Conservation (phyloP, 176 grass and related monocot species). For the Stipa capillata region DNA sequence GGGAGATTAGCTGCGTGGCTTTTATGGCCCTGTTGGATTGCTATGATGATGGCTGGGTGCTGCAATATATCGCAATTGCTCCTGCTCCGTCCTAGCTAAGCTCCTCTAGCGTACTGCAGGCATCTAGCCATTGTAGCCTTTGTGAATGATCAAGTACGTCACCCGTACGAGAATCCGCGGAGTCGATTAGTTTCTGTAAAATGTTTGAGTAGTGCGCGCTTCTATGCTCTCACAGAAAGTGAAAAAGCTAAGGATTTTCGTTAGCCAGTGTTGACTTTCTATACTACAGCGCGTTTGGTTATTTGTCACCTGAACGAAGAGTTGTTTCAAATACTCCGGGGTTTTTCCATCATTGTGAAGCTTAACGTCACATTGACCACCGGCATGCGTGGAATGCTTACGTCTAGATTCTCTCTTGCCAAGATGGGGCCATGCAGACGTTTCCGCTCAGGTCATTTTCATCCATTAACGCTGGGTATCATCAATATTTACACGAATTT, state of each 20-base stretch:
- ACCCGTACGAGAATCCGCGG: no score
- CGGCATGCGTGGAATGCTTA: neutral
- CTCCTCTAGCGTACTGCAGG: neutral
- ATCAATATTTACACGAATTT: constrained; percentile 15
- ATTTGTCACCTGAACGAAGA: neutral
- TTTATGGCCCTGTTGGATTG: constrained; percentile 29
- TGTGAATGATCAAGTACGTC: no score
- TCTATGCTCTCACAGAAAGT: no score
- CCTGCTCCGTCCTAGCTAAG: neutral
- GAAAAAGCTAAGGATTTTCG: no score
- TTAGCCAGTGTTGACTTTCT: no score
- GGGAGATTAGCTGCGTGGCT: constrained; percentile 36
- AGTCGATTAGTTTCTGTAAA: no score
- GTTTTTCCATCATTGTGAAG: neutral
- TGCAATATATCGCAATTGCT: constrained; percentile 32
- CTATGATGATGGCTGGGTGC: constrained; percentile 30
- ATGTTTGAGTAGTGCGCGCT: no score
- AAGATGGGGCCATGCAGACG: neutral
- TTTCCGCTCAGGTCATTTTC: constrained; percentile 1
- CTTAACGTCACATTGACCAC: neutral
- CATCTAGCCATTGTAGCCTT: no score
- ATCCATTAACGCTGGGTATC: neutral
- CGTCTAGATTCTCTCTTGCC: neutral
- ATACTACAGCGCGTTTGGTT: no score
- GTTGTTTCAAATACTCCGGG: no score